Base-by-base conservation (phyloP, 176 grass and related monocot genomes). In the Bolboschoenus planiculmis region DNA sequence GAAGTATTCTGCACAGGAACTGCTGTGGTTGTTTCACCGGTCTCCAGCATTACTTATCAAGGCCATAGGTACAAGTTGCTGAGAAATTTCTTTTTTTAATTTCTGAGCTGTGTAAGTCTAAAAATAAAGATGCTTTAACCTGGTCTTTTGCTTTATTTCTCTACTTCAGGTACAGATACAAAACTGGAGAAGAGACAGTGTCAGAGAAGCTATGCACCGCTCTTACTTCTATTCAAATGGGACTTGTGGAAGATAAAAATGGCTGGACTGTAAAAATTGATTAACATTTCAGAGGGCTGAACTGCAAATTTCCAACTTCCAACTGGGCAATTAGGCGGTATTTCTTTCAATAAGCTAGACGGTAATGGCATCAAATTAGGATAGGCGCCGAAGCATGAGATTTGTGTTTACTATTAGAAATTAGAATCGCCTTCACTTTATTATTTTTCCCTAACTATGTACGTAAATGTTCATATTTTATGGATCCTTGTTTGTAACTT, bases 1-100 rank as follows among this genome's bases (percentile, higher is more conserved):
- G 95, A 98, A 81, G 92, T 98, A 6, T 98, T 98, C 79, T 95
- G 95, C 85, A 98, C 95, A 10, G 95, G 95, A 78, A 98, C 95
- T 18, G 95, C 95, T 2, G 92, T 98, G 6, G 95, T 92, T 39
- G 84, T 95, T 83, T 85, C 95, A 2, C 87, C 95, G 5, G 95
- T 93, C 63, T 84, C 79, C 3, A 90, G 84, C 7, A 44, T 98
- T 29, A 91, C 90, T 27, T 86, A 93, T 77, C 56, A 87, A 61
- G 95, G 89, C 23, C 44, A 87, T 15, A 93, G 87, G 95, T 98
- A 86, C 44, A 39, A 60, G 4, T 7, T 27, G 8, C 78, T 35
- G 1, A 0, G 68, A 7, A 0, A 5, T 6, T 40, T 53, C 10
- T 20, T 54, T 40, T 2, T 24, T 37, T 24, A 5, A 3, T 42